Evolutionary conservation across 163 green algal genomes (phyloP).

Genomic region (Scenedesmus sp.): DNA sequence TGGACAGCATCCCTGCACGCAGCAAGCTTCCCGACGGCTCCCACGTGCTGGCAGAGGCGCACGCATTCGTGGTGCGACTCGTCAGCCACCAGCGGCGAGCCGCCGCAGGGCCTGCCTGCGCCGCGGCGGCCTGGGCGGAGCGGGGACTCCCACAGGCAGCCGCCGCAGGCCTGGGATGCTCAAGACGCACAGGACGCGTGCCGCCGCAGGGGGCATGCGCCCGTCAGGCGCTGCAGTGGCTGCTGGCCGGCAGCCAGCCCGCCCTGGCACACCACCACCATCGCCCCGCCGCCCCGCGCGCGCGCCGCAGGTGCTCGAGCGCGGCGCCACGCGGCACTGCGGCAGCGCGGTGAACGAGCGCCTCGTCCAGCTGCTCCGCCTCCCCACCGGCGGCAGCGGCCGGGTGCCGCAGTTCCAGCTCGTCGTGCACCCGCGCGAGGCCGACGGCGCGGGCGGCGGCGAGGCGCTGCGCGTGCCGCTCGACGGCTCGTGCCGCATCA

Average conservation of each 20-base stretch:
- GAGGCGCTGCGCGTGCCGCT: not conserved
- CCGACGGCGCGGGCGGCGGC: not conserved
- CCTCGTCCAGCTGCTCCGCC: conserved; percentile 13
- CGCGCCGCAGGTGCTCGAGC: conserved; percentile 21
- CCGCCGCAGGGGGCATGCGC: not conserved
- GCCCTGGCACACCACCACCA: too few relatives aligned
- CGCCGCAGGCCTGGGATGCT: not conserved
- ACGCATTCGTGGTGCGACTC: conserved; percentile 23
- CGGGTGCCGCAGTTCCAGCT: conserved; percentile 1
- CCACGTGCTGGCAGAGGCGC: conserved; percentile 11
- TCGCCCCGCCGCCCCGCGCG: too few relatives aligned
- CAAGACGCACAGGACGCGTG: not conserved
- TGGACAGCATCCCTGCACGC: not conserved
- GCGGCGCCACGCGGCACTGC: not conserved
- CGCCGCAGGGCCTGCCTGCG: too few relatives aligned
- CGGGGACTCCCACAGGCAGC: too few relatives aligned
- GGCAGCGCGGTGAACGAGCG: conserved; percentile 2
- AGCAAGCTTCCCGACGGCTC: conserved; percentile 13
- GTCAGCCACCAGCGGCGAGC: too few relatives aligned
- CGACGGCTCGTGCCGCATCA: not conserved
- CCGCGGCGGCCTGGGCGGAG: too few relatives aligned
- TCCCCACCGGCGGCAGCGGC: not conserved
- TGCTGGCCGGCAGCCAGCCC: not conserved
- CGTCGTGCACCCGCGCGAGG: not conserved
- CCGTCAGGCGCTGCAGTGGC: not conserved